Conservation (phyloP, 352 stramenopile species). For the Blastocystis sp. region DNA sequence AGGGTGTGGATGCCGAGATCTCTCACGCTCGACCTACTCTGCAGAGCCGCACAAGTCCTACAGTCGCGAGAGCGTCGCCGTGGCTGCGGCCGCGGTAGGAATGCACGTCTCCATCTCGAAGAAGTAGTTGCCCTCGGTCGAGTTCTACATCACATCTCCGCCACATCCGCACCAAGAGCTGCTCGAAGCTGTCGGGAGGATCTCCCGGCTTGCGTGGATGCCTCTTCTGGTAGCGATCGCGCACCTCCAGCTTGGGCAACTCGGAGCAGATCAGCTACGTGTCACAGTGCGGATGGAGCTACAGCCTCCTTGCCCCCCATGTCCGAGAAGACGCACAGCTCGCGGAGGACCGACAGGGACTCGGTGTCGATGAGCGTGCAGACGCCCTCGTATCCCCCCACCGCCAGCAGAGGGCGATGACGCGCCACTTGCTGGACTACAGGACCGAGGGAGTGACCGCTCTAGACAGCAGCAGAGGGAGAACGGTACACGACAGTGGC, state of each 20-base stretch:
- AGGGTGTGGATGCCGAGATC: conserved; percentile 11
- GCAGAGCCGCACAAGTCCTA: background rate
- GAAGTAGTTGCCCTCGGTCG: background rate
- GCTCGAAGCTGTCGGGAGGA: background rate
- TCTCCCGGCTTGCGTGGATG: background rate
- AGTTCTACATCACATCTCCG: background rate
- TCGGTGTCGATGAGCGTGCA: background rate
- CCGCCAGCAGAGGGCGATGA: background rate
- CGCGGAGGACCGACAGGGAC: background rate
- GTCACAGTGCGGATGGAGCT: background rate
- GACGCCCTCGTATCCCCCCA: background rate
- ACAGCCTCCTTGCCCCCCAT: background rate
- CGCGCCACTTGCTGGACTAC: background rate
- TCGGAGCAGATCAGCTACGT: background rate
- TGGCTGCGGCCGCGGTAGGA: background rate
- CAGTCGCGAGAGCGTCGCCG: background rate
- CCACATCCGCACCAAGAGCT: background rate
- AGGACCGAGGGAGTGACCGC: background rate
- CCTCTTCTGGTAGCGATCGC: background rate
- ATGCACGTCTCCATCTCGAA: background rate
- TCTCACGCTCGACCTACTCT: background rate
- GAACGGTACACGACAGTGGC: background rate
- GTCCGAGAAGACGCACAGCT: background rate
- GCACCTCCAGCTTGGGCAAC: background rate
- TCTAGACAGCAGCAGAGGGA: background rate